phyloP scores from a whole-genome alignment of 1,284 basidiomycete species.

The Lentinula novae-zelandiae region DNA sequence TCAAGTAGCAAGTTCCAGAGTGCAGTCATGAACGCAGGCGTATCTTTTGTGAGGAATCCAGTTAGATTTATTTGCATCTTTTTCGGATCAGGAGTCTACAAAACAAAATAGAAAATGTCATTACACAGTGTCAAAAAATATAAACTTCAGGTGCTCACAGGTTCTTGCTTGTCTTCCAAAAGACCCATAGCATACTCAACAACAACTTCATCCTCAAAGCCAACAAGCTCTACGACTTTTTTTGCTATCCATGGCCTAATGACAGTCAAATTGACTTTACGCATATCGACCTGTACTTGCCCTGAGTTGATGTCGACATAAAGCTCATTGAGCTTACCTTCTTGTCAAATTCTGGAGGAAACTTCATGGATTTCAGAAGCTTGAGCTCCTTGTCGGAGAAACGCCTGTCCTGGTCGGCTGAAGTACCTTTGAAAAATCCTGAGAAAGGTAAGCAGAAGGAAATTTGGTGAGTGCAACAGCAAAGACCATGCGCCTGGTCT shows the following conservation, averaged over 20 bases:
- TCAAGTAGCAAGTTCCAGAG: constrained; percentile 90
- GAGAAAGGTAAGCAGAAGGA: constrained; percentile 21
- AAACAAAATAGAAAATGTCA: neutral
- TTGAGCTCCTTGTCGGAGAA: constrained; percentile 96
- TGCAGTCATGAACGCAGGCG: constrained; percentile 81
- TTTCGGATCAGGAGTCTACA: constrained; percentile 83
- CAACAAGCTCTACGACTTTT: constrained; percentile 85
- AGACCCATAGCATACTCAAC: constrained; percentile 95
- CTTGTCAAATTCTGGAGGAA: constrained; percentile 85
- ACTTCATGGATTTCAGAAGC: constrained; percentile 86
- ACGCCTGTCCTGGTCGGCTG: constrained; percentile 81
- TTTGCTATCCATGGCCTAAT: constrained; percentile 94
- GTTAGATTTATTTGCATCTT: constrained; percentile 95
- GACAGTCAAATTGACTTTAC: constrained; percentile 88
- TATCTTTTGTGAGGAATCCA: constrained; percentile 84
- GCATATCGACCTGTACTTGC: constrained; percentile 77
- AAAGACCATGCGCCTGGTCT: constrained; percentile 22
- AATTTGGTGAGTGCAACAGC: constrained; percentile 21
- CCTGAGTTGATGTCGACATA: constrained; percentile 6
- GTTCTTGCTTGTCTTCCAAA: constrained; percentile 79
- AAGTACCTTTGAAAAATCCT: constrained; percentile 88
- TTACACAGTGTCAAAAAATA: neutral
- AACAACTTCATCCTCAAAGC: constrained; percentile 96
- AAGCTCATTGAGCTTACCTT: constrained; percentile 50
- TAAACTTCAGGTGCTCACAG: constrained; percentile 46